Base-by-base conservation (phyloP, 176 grass and related monocot species). In the Avena sativa region DNA sequence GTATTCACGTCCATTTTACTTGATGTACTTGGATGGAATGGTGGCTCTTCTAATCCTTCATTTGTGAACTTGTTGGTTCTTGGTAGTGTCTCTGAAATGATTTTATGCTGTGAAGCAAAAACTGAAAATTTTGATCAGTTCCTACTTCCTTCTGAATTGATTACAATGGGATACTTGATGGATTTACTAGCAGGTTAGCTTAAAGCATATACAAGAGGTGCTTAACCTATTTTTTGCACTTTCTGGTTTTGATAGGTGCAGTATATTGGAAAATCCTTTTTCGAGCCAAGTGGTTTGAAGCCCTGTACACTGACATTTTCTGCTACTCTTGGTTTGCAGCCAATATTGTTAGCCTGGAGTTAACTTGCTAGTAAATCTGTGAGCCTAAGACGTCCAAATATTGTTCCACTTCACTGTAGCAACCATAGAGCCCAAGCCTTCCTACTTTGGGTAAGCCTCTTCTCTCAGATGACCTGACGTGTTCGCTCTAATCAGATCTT, bases 361-460 rank as follows among this genome's bases (percentile, higher is more conserved):
- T 62, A 62, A 63, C 60, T 26, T 26, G 60, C 60, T 63, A 63
- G 60, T 63, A 63, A 63, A 63, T 21, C 60, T 63, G 20, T 62
- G n/a, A 25, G 60, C 9, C 21, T 28, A 10, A 21, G 61, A 25
- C 21, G 5, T 64, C 23, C 61, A 28, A 64, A 13, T 64, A 25
- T 64, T 63, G 0, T 26, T 64, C 59, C 61, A 26, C 23, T 28
- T 28, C 21, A 4, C 61, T 64, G 11, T 11, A 64, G 61, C 23
- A 64, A 13, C 9, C 23, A 64, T 64, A 63, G 10, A 64, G 61
- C 23, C 60, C 60, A 63, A 63, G 60, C 60, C 60, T 57, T 57
- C 55, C 53, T 17, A 56, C 53, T 57, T 57, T 20, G 17, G 55
- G 55, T 57, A 57, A 61, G n/a, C 58, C n/a, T 61, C 20, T 61